Percentiles rank a stretch among this genome's conserved stretches.
These are phyloP conservation scores for Rhododendron williamsianum DNA, from an alignment of 148 eudicot genomes.

Conservation along the genomic window DNA sequence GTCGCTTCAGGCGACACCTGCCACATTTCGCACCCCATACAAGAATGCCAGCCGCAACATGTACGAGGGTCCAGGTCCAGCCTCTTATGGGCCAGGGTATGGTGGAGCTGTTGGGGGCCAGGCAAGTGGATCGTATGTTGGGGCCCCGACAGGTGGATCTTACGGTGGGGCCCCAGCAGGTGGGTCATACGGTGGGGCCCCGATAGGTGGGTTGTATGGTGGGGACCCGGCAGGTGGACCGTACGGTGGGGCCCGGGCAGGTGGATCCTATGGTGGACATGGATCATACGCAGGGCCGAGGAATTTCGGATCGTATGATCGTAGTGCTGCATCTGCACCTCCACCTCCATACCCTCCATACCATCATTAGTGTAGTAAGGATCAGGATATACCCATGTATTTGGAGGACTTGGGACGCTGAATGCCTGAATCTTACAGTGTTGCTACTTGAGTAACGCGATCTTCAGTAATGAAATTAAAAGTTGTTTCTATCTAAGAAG, in stretches of 20 bases:
- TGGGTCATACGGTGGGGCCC: not conserved
- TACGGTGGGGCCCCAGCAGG: not conserved
- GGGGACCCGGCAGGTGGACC: not conserved
- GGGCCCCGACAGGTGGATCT: not conserved
- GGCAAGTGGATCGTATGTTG: not conserved
- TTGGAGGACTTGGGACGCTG: not conserved
- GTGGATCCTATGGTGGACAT: not conserved
- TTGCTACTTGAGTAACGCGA: not conserved
- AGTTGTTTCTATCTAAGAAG: no score
- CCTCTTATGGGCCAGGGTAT: not conserved
- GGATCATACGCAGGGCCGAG: not conserved
- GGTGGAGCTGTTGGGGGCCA: not conserved
- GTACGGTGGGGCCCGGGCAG: not conserved
- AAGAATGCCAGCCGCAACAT: not conserved
- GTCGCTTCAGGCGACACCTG: not conserved
- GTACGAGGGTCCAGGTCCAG: not conserved
- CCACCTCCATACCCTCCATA: not conserved
- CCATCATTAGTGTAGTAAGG: not conserved
- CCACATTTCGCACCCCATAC: not conserved
- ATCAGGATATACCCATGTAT: not conserved
- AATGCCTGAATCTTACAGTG: no score
- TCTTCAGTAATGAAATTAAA: not conserved
- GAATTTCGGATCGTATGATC: not conserved
- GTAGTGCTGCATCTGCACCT: not conserved
- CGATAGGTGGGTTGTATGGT: not conserved